These are phyloP conservation scores for Kodamaea restingae DNA, from an alignment of 805 yeast species.

Conservation along the genomic window DNA sequence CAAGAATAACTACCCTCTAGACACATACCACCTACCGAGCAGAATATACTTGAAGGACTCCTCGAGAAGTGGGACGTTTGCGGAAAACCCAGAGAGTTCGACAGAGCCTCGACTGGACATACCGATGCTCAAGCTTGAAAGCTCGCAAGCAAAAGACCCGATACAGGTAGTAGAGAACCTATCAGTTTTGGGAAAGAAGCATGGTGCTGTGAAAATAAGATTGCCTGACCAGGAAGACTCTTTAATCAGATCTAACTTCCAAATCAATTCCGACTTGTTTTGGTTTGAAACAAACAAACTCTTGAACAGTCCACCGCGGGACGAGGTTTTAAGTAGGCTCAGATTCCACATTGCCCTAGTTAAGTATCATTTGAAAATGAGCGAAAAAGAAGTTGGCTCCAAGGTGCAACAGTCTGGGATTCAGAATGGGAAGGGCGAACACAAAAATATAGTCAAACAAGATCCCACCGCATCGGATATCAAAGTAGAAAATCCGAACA, in stretches of 20 bases:
- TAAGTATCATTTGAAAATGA: conserved; percentile 29
- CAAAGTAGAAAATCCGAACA: neutral
- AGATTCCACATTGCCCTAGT: conserved; percentile 46
- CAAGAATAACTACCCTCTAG: conserved; percentile 43
- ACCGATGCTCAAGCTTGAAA: conserved; percentile 59
- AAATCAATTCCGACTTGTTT: conserved; percentile 42
- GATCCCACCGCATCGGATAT: neutral
- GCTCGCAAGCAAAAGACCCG: conserved; percentile 55
- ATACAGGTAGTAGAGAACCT: conserved; percentile 57
- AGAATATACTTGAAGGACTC: conserved; percentile 16
- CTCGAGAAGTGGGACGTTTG: conserved; percentile 3
- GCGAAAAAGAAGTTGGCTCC: neutral
- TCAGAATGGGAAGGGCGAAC: neutral
- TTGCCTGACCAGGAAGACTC: conserved; percentile 45
- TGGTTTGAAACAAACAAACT: conserved; percentile 52
- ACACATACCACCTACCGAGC: conserved; percentile 34
- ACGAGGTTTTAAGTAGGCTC: conserved; percentile 40
- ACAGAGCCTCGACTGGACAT: conserved; percentile 16
- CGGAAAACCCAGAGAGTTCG: too few relatives aligned
- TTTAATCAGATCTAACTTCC: conserved; percentile 19
- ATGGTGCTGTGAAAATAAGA: conserved; percentile 73
- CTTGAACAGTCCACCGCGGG: conserved; percentile 37
- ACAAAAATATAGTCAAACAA: neutral
- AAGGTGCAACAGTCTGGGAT: neutral
- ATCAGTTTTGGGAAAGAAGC: conserved; percentile 46